These are phyloP conservation scores for Kwoniella dendrophila DNA, from an alignment of 768 basidiomycete genomes.

Conservation along the genomic window DNA sequence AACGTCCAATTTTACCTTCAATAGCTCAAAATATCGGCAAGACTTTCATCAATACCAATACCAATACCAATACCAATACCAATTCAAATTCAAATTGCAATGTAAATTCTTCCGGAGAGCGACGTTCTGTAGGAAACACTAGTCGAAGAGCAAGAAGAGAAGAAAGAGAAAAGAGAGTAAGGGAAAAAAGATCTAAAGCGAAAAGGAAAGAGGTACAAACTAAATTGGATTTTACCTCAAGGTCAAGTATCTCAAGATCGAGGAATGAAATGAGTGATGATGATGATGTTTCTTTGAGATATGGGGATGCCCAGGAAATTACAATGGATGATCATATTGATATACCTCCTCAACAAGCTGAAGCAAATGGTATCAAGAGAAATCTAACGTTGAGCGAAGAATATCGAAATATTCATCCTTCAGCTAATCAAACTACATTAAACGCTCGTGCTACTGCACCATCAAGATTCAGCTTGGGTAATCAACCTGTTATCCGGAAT, in stretches of 20 bases:
- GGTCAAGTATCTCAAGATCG: background rate
- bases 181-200: background rate
- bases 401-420: conserved; percentile 5
- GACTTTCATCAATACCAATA: background rate
- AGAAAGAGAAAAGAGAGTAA: conserved; percentile 6
- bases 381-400: background rate
- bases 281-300: too few species aligned
- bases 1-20: background rate
- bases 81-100: too few species aligned
- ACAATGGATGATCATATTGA: background rate
- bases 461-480: background rate
- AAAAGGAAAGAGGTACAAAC: background rate
- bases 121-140: background rate
- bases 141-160: background rate
- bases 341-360: background rate
- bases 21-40: background rate
- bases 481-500: background rate
- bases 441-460: background rate
- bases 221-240: background rate
- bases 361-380: background rate
- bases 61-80: too few species aligned
- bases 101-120: background rate
- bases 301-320: background rate
- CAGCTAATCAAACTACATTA: background rate
- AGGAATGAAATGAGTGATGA: too few species aligned